phyloP scores from a whole-genome alignment of 169 alveolate genomes.

The Neospora caninum region DNA sequence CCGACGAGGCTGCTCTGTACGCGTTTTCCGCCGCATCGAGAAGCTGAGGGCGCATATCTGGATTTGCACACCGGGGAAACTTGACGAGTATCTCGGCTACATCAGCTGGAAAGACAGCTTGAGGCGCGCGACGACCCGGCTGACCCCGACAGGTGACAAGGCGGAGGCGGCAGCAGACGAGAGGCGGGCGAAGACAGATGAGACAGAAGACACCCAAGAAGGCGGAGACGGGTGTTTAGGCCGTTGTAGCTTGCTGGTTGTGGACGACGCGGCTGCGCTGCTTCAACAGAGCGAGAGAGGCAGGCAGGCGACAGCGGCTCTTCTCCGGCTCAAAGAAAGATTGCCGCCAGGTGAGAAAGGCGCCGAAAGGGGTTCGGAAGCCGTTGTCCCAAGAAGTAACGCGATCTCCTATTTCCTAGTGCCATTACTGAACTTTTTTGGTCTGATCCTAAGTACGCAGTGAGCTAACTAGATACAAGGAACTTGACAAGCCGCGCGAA shows the following conservation, averaged over 20 bases:
- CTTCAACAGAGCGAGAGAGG: slow-evolving; percentile 24
- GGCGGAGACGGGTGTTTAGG: neutral
- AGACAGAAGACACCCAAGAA: neutral
- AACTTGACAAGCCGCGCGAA: no score
- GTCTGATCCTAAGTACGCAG: no score
- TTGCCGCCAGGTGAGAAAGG: neutral
- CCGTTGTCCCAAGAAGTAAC: neutral
- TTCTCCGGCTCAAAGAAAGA: neutral
- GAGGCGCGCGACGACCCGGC: no score
- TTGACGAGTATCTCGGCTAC: slow-evolving; percentile 44
- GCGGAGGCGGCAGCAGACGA: neutral
- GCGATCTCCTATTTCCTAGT: neutral
- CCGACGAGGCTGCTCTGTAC: neutral
- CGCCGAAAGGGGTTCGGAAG: no score
- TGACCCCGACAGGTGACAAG: neutral
- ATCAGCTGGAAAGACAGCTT: neutral
- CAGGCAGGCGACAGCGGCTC: neutral
- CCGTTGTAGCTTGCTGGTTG: slow-evolving; percentile 8
- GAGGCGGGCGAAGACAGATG: neutral
- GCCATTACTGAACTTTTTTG: neutral
- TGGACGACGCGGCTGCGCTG: slow-evolving; percentile 49
- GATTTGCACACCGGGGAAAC: slow-evolving; percentile 65
- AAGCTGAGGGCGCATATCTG: slow-evolving; percentile 43
- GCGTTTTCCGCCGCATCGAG: slow-evolving; percentile 4
- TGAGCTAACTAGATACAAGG: no score